Evolutionary conservation across 2,329 filamentous ascomycete genomes (phyloP), one percentile per base, ranked within the genome.

Genomic region (Trichoderma atrobrunneum): DNA sequence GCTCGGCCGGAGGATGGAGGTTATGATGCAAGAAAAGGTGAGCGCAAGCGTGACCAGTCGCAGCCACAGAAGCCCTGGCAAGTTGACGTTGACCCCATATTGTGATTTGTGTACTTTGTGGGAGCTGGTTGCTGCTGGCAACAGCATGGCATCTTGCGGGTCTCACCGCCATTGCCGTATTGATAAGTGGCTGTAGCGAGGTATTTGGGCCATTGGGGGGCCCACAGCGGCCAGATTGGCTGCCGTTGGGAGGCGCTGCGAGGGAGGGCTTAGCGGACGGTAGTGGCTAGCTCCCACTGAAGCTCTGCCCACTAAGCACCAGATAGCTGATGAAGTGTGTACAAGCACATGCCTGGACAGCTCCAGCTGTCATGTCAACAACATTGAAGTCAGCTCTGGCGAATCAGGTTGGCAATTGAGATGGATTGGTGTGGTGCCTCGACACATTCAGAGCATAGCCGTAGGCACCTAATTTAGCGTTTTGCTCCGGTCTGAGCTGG

Each of bases 51-150:
- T 72, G 70, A 72, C 64, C 32, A 68, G 63, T 59, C 51, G 64
- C 54, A 67, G 56, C 59, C 56, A 24, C 59, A 43, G 63, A 64
- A 34, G 62, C 34, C 57, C 57, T 69, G 69, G 54, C 62, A 51
- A 48, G 60, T 62, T 57, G 56, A 28, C 48, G 60, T 59, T 59
- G 71, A 59, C 69, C 43, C 32, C 32, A 43, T 67, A 63, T 68
- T 56, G 59, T 73, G 72, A 64, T 73, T 73, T 73, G 72, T 73
- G 72, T 73, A 73, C 72, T 73, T 67, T 60, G 51, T 62, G 61
- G 14, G 65, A 56, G 60, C 54, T 66, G 51, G 72, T 73, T 73
- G 72, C 72, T 63, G 68, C 30, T 73, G 72, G 72, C 72, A 73
- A 73, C 72, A 34, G 39, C 32, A 69, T 39, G 39, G 64, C 32